Evolutionary conservation across 148 eudicot genomes (phyloP).

Genomic region (Agrostemma githago): DNA sequence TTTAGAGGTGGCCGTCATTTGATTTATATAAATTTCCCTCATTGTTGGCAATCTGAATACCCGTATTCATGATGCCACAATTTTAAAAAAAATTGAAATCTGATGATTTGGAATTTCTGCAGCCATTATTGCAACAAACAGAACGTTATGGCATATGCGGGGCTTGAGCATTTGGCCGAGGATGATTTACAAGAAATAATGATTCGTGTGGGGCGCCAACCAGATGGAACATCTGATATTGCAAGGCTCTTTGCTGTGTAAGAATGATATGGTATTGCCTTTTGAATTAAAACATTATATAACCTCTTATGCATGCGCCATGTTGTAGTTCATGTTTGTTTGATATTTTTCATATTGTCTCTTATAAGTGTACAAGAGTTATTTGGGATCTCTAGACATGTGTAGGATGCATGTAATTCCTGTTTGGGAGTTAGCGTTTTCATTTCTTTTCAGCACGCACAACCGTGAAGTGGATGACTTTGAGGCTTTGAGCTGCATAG

Average conservation of each 20-base stretch:
- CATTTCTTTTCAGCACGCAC: too few species aligned
- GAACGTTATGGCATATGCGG: not conserved
- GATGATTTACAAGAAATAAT: conserved; percentile 5
- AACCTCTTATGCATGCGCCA: not conserved
- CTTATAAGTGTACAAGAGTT: not conserved
- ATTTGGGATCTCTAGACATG: not conserved
- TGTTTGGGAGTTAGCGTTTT: too few species aligned
- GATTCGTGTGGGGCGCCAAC: not conserved
- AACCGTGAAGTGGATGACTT: too few species aligned
- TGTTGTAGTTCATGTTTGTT: not conserved
- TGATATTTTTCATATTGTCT: too few species aligned
- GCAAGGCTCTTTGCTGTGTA: conserved; percentile 6
- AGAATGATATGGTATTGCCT: conserved; percentile 2
- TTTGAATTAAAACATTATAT: not conserved
- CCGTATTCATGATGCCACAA: not conserved
- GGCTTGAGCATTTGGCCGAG: not conserved
- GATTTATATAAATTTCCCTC: not conserved
- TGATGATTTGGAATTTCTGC: not conserved
- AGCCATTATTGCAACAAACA: conserved; percentile 1
- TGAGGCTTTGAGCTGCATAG: too few species aligned
- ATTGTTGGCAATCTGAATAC: not conserved
- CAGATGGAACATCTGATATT: not conserved
- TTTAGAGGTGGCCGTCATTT: not conserved
- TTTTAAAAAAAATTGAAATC: not conserved
- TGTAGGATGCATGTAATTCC: too few species aligned